Evolutionary conservation across 805 yeast species (phyloP).

Genomic region (Cyberlindnera americana): DNA sequence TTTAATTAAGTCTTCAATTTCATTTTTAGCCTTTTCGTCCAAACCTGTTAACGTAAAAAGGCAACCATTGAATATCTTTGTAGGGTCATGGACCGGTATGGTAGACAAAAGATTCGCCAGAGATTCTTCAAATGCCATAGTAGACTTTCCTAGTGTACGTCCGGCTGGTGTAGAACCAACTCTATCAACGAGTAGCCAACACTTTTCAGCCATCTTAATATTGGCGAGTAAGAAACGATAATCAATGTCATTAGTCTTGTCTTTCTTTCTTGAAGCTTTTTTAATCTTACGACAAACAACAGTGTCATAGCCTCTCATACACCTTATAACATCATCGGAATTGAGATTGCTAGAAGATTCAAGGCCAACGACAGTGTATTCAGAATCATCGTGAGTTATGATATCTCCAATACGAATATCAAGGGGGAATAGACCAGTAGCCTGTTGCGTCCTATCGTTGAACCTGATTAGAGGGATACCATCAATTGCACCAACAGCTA

Average conservation of each 20-base stretch:
- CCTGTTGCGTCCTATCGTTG: slow-evolving; percentile 34
- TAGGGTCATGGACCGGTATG: background rate
- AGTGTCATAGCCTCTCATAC: slow-evolving; percentile 60
- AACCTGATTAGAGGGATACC: slow-evolving; percentile 35
- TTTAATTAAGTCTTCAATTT: slow-evolving; percentile 34
- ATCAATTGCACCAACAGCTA: slow-evolving; percentile 29
- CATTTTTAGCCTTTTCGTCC: slow-evolving; percentile 26
- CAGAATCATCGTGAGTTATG: slow-evolving; percentile 35
- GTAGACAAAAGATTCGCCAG: slow-evolving; percentile 1
- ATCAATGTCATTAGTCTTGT: slow-evolving; percentile 16
- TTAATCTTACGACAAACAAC: slow-evolving; percentile 35
- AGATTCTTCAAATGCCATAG: slow-evolving; percentile 13
- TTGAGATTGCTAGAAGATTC: slow-evolving; percentile 22
- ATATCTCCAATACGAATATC: slow-evolving; percentile 58
- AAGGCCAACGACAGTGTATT: slow-evolving; percentile 46
- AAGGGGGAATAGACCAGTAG: slow-evolving; percentile 33
- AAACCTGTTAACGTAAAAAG: slow-evolving; percentile 39
- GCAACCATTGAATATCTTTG: slow-evolving; percentile 27
- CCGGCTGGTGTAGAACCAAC: slow-evolving; percentile 24
- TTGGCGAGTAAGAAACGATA: slow-evolving; percentile 28
- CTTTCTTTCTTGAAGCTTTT: slow-evolving; percentile 13
- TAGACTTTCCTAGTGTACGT: slow-evolving; percentile 6
- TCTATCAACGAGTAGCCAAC: slow-evolving; percentile 35
- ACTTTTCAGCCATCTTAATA: slow-evolving; percentile 30
- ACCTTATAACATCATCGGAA: slow-evolving; percentile 35